These are phyloP conservation scores for Fusarium abutilonis DNA, from an alignment of 2,329 filamentous ascomycete species.

Conservation along the genomic window DNA sequence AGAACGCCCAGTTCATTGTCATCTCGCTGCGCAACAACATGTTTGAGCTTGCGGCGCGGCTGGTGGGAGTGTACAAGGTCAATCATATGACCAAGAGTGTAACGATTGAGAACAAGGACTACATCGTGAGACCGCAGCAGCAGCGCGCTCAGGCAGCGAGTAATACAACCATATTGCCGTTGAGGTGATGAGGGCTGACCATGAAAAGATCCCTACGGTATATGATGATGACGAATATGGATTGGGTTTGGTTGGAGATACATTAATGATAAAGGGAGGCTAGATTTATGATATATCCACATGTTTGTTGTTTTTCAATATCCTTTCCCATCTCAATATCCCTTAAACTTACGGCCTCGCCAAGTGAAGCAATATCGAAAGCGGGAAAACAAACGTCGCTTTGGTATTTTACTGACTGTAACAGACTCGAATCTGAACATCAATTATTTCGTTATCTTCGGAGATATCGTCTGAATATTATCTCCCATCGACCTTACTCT, in stretches of 20 bases:
- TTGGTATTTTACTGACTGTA: background rate
- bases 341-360: background rate
- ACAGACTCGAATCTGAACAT: background rate
- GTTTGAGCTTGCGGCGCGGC: slow-evolving; percentile 95
- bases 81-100: slow-evolving; percentile 98
- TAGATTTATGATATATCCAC: slow-evolving; percentile 44
- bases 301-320: slow-evolving; percentile 17
- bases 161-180: slow-evolving; percentile 50
- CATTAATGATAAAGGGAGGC: slow-evolving; percentile 37
- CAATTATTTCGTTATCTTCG: background rate
- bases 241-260: slow-evolving; percentile 26
- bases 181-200: slow-evolving; percentile 44
- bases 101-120: slow-evolving; percentile 86
- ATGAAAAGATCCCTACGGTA: slow-evolving; percentile 20
- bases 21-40: slow-evolving; percentile 99
- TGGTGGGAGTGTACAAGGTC: slow-evolving; percentile 99
- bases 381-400: background rate
- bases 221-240: slow-evolving; percentile 37
- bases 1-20: slow-evolving; percentile 99
- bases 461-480: background rate
- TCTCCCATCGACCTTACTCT: background rate
- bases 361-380: background rate
- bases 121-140: slow-evolving; percentile 61
- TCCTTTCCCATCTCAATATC: background rate
- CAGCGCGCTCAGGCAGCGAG: slow-evolving; percentile 45